Evolutionary conservation across 495 filamentous ascomycete species (phyloP).

Genomic region (Tetracladium setigerum): DNA sequence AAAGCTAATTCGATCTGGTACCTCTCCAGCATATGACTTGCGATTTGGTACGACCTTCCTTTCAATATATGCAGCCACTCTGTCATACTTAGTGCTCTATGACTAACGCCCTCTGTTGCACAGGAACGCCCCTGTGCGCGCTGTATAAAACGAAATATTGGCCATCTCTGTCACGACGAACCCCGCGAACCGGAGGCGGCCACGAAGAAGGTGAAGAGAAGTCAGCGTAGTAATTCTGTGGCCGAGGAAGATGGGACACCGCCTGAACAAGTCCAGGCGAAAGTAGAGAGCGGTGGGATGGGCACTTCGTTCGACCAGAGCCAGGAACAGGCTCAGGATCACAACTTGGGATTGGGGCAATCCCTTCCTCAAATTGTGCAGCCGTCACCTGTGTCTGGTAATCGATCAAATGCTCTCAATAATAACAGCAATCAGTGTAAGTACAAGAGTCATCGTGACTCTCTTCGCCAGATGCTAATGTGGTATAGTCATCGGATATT

Average conservation of each 20-base stretch:
- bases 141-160: constrained; percentile 98
- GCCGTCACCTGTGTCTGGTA: constrained; percentile 44
- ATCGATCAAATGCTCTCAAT: constrained; percentile 44
- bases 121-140: constrained; percentile 93
- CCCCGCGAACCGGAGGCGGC: constrained; percentile 71
- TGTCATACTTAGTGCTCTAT: constrained; percentile 28
- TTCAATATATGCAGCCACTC: constrained; percentile 20
- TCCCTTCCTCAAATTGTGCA: constrained; percentile 42
- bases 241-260: constrained; percentile 49
- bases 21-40: constrained; percentile 90
- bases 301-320: constrained; percentile 19
- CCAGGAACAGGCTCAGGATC: constrained; percentile 16
- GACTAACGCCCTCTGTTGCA: constrained; percentile 36
- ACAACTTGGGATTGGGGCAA: constrained; percentile 14
- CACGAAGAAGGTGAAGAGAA: constrained; percentile 54
- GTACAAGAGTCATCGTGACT: constrained; percentile 31
- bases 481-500: constrained; percentile 52
- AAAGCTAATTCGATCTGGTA: constrained; percentile 23
- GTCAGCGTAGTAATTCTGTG: constrained; percentile 52
- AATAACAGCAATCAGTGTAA: constrained; percentile 68
- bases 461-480: constrained; percentile 21
- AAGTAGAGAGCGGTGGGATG: constrained; percentile 16
- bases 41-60: constrained; percentile 70
- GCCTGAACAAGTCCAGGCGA: constrained; percentile 14
- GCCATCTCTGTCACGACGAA: constrained; percentile 97